A percentile compares a stretch with the other conserved stretches of the same genome.
Conservation (phyloP, 805 yeast species). For the Torulaspora maleeae region DNA sequence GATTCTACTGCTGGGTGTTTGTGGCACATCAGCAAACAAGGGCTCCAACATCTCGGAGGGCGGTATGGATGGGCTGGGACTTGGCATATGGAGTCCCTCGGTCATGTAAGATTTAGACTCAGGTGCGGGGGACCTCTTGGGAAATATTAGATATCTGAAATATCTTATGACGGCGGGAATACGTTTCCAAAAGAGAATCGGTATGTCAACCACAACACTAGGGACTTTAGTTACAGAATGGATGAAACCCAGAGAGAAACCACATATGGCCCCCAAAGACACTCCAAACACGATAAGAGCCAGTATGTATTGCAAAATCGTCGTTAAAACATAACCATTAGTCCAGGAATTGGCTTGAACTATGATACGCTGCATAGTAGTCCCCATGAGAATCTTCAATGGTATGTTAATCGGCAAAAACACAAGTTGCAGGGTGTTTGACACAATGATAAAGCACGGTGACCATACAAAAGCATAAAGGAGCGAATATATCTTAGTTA, state of each 20-base stretch:
- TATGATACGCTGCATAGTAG: slow-evolving; percentile 20
- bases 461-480: slow-evolving; percentile 13
- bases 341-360: slow-evolving; percentile 14
- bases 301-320: slow-evolving; percentile 25
- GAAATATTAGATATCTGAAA: background rate
- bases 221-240: slow-evolving; percentile 25
- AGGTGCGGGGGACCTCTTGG: background rate
- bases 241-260: slow-evolving; percentile 19
- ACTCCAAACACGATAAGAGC: slow-evolving; percentile 23
- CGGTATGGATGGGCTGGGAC: slow-evolving; percentile 6
- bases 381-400: slow-evolving; percentile 21
- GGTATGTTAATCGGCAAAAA: slow-evolving; percentile 31
- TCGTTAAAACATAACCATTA: slow-evolving; percentile 13
- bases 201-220: slow-evolving; percentile 19
- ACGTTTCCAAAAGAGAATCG: slow-evolving; percentile 11
- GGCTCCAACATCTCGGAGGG: slow-evolving; percentile 7
- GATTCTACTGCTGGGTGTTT: slow-evolving; percentile 6
- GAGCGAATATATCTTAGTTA: slow-evolving; percentile 1
- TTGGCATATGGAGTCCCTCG: slow-evolving; percentile 4
- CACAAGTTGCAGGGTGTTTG: slow-evolving; percentile 15
- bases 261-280: slow-evolving; percentile 20
- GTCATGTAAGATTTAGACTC: background rate
- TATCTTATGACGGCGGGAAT: slow-evolving; percentile 5
- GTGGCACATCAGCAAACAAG: slow-evolving; percentile 5
- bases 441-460: slow-evolving; percentile 21